Evolutionary conservation across 2,329 filamentous ascomycete species (phyloP).

Genomic region (Aspergillus sp.): DNA sequence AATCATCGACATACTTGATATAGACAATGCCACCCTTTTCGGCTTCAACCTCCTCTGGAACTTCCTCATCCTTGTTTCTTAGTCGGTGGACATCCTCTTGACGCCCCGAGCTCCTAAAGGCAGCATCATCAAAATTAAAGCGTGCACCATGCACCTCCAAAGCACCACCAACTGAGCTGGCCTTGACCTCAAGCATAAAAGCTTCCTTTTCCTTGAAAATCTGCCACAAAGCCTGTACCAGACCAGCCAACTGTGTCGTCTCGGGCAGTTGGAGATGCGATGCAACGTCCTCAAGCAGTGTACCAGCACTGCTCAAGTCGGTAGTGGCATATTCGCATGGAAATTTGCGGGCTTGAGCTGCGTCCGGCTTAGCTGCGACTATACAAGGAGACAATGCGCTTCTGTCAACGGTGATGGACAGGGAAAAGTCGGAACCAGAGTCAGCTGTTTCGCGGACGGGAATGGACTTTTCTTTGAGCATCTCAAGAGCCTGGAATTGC

Average conservation of each 20-base stretch:
- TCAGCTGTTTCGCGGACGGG: conserved; percentile 33
- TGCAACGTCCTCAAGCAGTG: conserved; percentile 34
- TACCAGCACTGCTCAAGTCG: conserved; percentile 40
- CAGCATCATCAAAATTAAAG: conserved; percentile 67
- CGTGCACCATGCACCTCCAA: conserved; percentile 51
- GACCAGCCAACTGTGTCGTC: conserved; percentile 41
- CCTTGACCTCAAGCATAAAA: conserved; percentile 52
- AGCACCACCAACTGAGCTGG: conserved; percentile 37
- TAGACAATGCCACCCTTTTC: conserved; percentile 74
- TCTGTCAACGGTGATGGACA: conserved; percentile 64
- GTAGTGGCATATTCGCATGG: conserved; percentile 57
- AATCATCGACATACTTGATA: conserved; percentile 48
- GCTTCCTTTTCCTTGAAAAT: conserved; percentile 64
- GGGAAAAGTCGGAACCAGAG: conserved; percentile 41
- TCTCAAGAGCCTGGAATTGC: conserved; percentile 48
- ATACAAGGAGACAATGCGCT: conserved; percentile 59
- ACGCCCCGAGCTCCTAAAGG: conserved; percentile 58
- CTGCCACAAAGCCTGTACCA: conserved; percentile 52
- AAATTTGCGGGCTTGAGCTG: conserved; percentile 48
- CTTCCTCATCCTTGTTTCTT: conserved; percentile 48
- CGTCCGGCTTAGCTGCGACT: conserved; percentile 45
- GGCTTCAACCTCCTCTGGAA: conserved; percentile 56
- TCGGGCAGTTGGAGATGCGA: conserved; percentile 51
- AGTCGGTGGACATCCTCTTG: conserved; percentile 58
- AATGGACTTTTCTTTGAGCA: conserved; percentile 52